Base-by-base conservation (phyloP, 352 stramenopile species). In the Pythium dissotocum region DNA sequence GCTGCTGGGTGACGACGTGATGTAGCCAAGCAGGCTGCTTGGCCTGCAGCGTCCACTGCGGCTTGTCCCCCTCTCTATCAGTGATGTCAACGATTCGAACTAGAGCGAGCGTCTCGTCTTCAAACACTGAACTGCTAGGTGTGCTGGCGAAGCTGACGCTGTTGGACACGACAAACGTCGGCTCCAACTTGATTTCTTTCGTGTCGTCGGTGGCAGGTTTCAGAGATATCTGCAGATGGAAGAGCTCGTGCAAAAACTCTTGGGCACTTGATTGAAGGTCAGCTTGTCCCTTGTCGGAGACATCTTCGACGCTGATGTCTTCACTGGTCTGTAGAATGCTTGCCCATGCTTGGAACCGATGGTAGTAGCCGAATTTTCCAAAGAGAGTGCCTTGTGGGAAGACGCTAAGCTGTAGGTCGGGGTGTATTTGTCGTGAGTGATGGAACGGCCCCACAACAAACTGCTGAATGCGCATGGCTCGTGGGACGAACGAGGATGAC, bases 381-480 rank as follows among this genome's bases (percentile, higher is more conserved):
- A 71, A 65, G 3, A 75, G 33, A 2, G 63, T 71, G 14, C 69
- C 69, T 33, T 75, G 69, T 28, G 63, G 58, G 48, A 75, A 75
- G 13, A 75, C 58, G 13, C 53, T 71, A 24, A 55, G 26, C 51
- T 62, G 24, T 4, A 36, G 52, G 1, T 32, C 5, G 2, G 42
- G 40, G 32, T 33, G 53, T 6, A 9, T 28, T 16, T 46, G 18
- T 33, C 2, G 6, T 32, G 28, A 24, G 0, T 33, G 9, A 2
- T 49, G 52, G 16, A 75, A 66, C 13, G 69, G 63, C 3, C 69
- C 69, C 32, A 75, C 30, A 16, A 68, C 69, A 44, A 68, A 75
- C 21, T 75, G 69, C 2, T 54, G 58, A 21, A 74, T 54, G 12
- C 6, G 18, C 1, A 33, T 26, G 6, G 60, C 38, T 13, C 35